Conservation (phyloP, 306 rosid species). For the Astragalus glycyphyllos region DNA sequence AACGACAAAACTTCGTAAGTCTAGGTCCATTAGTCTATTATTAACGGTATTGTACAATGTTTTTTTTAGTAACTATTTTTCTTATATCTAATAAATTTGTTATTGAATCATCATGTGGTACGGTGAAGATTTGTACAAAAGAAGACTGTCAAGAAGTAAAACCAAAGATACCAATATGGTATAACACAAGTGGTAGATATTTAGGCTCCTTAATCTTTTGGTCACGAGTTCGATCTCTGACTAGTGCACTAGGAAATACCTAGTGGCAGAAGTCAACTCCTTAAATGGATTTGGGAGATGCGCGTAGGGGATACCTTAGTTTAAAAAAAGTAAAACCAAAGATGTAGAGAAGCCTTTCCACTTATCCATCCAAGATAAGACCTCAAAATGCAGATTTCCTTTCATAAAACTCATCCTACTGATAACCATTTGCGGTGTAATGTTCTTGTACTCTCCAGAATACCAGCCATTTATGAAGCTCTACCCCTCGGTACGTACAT, state of each 20-base stretch:
- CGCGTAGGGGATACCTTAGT: too few relatives aligned
- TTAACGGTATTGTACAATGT: too few relatives aligned
- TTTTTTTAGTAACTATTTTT: neutral
- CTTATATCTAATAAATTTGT: conserved; percentile 14
- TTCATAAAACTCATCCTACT: conserved; percentile 65
- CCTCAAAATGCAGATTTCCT: conserved; percentile 77
- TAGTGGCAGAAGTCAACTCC: too few relatives aligned
- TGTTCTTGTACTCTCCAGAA: conserved; percentile 74
- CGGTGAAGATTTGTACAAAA: conserved; percentile 73
- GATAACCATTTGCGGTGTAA: conserved; percentile 58
- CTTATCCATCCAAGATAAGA: conserved; percentile 64
- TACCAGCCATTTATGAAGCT: conserved; percentile 54
- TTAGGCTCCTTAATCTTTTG: too few relatives aligned
- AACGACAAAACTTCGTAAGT: too few relatives aligned
- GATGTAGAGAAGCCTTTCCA: conserved; percentile 68
- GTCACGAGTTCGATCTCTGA: too few relatives aligned
- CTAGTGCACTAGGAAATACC: too few relatives aligned
- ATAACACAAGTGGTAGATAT: too few relatives aligned
- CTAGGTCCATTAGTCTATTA: too few relatives aligned
- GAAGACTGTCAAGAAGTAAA: conserved; percentile 60
- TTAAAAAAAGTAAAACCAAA: conserved; percentile 60
- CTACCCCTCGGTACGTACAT: conserved; percentile 60
- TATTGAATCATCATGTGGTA: conserved; percentile 21
- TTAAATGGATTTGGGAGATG: too few relatives aligned
- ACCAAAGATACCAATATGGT: too few relatives aligned